Evolutionary conservation across 2,329 filamentous ascomycete species (phyloP).

Genomic region (Claviceps purpurea): DNA sequence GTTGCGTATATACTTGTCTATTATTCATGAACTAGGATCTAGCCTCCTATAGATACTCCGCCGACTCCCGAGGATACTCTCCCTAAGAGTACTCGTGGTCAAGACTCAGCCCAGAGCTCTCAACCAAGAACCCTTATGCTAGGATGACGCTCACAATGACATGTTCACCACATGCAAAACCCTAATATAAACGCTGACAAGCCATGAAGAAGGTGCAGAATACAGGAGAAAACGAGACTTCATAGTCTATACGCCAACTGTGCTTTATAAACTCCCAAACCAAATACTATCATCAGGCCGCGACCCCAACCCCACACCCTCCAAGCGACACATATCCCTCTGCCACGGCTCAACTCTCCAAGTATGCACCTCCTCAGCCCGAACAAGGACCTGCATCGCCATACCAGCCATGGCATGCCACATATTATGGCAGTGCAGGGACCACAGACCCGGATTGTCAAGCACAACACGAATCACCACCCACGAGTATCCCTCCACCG

Average conservation of each 20-base stretch:
- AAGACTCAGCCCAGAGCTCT: too few relatives aligned
- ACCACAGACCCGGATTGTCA: constrained; percentile 45
- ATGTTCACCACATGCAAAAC: not conserved
- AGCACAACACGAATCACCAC: constrained; percentile 38
- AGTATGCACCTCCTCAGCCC: constrained; percentile 14
- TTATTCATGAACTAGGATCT: too few relatives aligned
- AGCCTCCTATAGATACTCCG: too few relatives aligned
- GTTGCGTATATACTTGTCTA: too few relatives aligned
- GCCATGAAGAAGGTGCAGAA: not conserved
- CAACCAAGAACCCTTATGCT: too few relatives aligned
- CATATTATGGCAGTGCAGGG: constrained; percentile 44
- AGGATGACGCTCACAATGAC: not conserved
- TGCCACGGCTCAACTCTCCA: constrained; percentile 15
- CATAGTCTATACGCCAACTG: not conserved
- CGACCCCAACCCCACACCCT: constrained; percentile 19
- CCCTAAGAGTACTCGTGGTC: too few relatives aligned
- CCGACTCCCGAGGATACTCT: too few relatives aligned
- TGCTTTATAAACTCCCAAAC: constrained; percentile 19
- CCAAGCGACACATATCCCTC: constrained; percentile 15
- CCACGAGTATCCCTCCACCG: constrained; percentile 41
- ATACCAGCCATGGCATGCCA: constrained; percentile 47
- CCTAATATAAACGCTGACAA: not conserved
- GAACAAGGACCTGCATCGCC: constrained; percentile 41
- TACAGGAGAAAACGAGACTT: not conserved
- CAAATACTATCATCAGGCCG: constrained; percentile 23